Base-by-base conservation (phyloP, 2,329 filamentous ascomycete genomes). In the Hypoxylon sp. region DNA sequence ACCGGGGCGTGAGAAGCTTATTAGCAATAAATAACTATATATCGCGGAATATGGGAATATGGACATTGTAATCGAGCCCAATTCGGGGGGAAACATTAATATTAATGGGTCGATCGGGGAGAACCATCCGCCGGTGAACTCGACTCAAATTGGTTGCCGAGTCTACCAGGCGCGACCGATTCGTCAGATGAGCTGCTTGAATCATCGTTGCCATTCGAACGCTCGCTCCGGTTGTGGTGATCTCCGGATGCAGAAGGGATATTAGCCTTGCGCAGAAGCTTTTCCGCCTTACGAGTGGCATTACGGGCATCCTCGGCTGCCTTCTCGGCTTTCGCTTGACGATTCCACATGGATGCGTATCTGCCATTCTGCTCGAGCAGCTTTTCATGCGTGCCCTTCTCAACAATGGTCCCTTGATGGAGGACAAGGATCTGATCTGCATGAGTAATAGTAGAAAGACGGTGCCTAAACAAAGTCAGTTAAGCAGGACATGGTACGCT, bases 301-400 rank as follows among this genome's bases (percentile, higher is more conserved):
- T 78, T 75, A 30, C 80, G 79, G 32, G 87, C 88, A 74, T 89
- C 85, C 60, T 87, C 85, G 2, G 87, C 87, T 5, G 91, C 91
- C 69, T 86, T 86, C 75, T 94, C 91, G 1, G 92, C 91, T 65
- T 90, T 87, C 68, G 92, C 94, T 78, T 97, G 94, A 79, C 94
- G 95, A 68, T 90, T 88, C 94, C 94, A 97, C 88, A 97, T 94
- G 65, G 89, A 90, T 9, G 88, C 87, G 75, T 97, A 97, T 65
- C 89, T 88, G 11, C 92, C 93, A 29, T 88, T 88, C 50, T 86
- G 81, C 1, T 84, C 83, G 4, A 97, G 82, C 2, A 97, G 84
- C 71, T 95, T 89, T 14, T 91, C 86, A 75, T 97, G 94, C 0
- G 89, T 94, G 14, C 93, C 93, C 50, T 86, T 85, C 80, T 97